phyloP scores from a whole-genome alignment of 1,284 basidiomycete genomes.

The Rhodotorula glutinis region DNA sequence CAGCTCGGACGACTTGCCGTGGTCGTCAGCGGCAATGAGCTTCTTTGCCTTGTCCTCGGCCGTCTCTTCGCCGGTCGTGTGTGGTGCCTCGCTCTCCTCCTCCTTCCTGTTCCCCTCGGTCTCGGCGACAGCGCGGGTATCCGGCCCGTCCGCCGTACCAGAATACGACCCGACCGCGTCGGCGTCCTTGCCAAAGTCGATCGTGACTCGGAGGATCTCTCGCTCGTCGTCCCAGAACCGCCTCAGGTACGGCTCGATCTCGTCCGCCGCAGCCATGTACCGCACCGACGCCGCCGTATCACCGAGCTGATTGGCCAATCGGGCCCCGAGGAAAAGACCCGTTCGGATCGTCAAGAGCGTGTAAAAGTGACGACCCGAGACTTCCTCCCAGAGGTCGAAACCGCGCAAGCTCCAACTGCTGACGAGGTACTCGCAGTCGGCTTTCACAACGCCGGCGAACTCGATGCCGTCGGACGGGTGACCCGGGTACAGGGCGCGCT shows the following conservation, averaged over 20 bases:
- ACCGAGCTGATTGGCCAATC: conserved; percentile 47
- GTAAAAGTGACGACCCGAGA: conserved; percentile 53
- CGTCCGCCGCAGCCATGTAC: conserved; percentile 46
- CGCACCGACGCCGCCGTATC: conserved; percentile 47
- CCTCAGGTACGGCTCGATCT: conserved; percentile 43
- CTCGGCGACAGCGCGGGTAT: not conserved
- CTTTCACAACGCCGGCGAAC: conserved; percentile 50
- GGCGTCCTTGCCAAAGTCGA: conserved; percentile 31
- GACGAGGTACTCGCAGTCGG: conserved; percentile 54
- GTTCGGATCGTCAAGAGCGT: conserved; percentile 49
- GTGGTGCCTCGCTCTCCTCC: not conserved
- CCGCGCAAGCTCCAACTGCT: conserved; percentile 47
- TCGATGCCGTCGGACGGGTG: conserved; percentile 32
- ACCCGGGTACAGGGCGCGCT: conserved; percentile 46
- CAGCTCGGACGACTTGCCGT: conserved; percentile 43
- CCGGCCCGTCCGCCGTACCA: conserved; percentile 12
- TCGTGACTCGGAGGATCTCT: conserved; percentile 44
- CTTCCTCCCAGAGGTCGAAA: conserved; percentile 50
- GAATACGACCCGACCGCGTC: conserved; percentile 8
- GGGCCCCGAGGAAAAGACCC: conserved; percentile 50
- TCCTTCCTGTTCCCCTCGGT: not conserved
- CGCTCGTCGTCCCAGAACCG: conserved; percentile 48
- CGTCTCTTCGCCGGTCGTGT: not conserved
- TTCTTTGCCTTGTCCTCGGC: conserved; percentile 8
- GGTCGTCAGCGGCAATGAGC: conserved; percentile 6